phyloP scores from a whole-genome alignment of 2,329 filamentous ascomycete genomes.

The Salinomyces thailandicus region DNA sequence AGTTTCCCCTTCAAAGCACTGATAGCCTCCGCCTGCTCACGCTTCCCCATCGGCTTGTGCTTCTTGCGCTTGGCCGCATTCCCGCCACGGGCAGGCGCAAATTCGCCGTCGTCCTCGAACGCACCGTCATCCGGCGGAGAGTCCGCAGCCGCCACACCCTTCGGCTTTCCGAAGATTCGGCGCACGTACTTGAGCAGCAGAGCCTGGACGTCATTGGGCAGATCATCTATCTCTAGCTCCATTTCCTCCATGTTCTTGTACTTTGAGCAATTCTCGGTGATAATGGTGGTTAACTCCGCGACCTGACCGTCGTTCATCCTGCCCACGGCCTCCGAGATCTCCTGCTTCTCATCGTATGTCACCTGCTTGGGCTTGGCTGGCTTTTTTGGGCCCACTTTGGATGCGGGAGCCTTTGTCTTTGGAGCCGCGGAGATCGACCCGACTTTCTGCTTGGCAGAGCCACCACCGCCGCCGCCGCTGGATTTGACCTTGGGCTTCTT shows the following conservation, averaged over 20 bases:
- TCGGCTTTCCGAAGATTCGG: slow-evolving; percentile 29
- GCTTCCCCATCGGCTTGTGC: slow-evolving; percentile 68
- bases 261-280: slow-evolving; percentile 70
- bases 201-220: slow-evolving; percentile 44
- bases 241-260: slow-evolving; percentile 51
- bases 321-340: slow-evolving; percentile 52
- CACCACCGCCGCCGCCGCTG: slow-evolving; percentile 1
- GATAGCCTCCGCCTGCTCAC: slow-evolving; percentile 59
- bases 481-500: slow-evolving; percentile 15
- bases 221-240: slow-evolving; percentile 55
- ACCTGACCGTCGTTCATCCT: slow-evolving; percentile 70
- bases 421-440: slow-evolving; percentile 5
- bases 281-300: slow-evolving; percentile 73
- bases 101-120: slow-evolving; percentile 32
- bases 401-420: slow-evolving; percentile 5
- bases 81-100: slow-evolving; percentile 14
- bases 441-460: slow-evolving; percentile 5
- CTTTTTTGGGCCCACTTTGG: slow-evolving; percentile 34
- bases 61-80: slow-evolving; percentile 51
- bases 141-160: slow-evolving; percentile 9
- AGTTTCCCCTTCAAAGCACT: slow-evolving; percentile 52
- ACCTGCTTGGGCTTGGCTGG: slow-evolving; percentile 50
- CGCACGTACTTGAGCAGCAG: slow-evolving; percentile 47
- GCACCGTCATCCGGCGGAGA: slow-evolving; percentile 27
- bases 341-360: slow-evolving; percentile 73